Percentiles rank a stretch among this genome's conserved stretches.
These are phyloP conservation scores for Thraustochytrium striatum DNA, from an alignment of 352 stramenopile species.

Conservation along the genomic window DNA sequence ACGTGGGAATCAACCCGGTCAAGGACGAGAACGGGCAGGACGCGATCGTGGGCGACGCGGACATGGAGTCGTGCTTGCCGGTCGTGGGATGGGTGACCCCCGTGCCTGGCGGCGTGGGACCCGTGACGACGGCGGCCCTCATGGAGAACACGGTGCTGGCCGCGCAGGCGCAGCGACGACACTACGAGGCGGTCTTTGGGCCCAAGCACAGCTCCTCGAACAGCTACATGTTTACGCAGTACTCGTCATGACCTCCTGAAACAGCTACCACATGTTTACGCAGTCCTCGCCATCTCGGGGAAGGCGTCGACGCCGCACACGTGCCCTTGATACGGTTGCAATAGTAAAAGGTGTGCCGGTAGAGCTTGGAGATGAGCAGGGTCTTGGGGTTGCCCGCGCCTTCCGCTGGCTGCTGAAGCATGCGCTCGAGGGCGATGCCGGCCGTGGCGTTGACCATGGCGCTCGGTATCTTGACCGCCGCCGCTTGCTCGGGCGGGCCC, in stretches of 20 bases:
- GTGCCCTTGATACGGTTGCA: constrained; percentile 25
- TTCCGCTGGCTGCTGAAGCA: too few relatives aligned
- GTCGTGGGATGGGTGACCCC: constrained; percentile 34
- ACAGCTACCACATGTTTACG: too few relatives aligned
- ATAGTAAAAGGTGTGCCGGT: constrained; percentile 32
- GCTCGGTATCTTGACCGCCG: background rate
- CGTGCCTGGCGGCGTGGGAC: constrained; percentile 30
- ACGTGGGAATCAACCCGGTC: constrained; percentile 43
- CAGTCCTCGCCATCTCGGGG: background rate
- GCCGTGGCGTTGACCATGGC: background rate
- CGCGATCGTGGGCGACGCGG: constrained; percentile 28
- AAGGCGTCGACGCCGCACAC: background rate
- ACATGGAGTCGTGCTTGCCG: constrained; percentile 36
- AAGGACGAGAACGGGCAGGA: constrained; percentile 39
- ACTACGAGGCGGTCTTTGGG: constrained; percentile 43
- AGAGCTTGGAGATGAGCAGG: constrained; percentile 27
- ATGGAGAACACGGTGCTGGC: constrained; percentile 40
- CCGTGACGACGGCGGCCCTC: constrained; percentile 14
- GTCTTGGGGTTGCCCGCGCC: background rate
- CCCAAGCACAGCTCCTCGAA: background rate
- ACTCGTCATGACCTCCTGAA: background rate
- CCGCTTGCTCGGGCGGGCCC: background rate
- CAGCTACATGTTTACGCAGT: constrained; percentile 37
- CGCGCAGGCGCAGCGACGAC: constrained; percentile 6
- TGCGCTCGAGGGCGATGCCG: background rate